Conservation (phyloP, 495 filamentous ascomycete species). For the Sordaria brevicollis region DNA sequence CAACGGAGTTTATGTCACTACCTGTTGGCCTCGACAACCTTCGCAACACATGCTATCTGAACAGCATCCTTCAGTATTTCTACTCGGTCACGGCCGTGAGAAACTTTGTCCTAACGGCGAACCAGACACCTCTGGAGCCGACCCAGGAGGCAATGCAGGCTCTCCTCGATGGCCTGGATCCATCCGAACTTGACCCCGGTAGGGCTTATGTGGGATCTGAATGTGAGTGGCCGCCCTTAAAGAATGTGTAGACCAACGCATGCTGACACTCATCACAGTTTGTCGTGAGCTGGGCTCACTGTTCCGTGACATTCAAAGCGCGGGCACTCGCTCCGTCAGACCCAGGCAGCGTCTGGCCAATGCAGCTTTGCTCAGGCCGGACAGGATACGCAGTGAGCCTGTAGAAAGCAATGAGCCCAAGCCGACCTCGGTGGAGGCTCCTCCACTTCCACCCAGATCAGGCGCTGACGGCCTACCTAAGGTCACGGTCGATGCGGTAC, state of each 20-base stretch:
- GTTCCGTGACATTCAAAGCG: slow-evolving; percentile 59
- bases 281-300: slow-evolving; percentile 59
- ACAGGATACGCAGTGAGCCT: slow-evolving; percentile 8
- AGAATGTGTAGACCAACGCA: neutral
- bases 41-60: slow-evolving; percentile 95
- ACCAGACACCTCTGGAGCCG: slow-evolving; percentile 51
- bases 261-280: slow-evolving; percentile 35
- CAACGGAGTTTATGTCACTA: slow-evolving; percentile 30
- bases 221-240: slow-evolving; percentile 44
- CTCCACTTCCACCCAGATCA: slow-evolving; percentile 19
- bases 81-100: slow-evolving; percentile 79
- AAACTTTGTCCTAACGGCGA: slow-evolving; percentile 65
- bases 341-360: slow-evolving; percentile 76
- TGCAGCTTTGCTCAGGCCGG: slow-evolving; percentile 43
- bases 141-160: slow-evolving; percentile 46
- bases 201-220: slow-evolving; percentile 32
- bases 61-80: slow-evolving; percentile 92
- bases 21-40: slow-evolving; percentile 86
- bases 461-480: slow-evolving; percentile 3
- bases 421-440: neutral
- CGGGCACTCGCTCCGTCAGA: slow-evolving; percentile 42
- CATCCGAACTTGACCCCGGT: slow-evolving; percentile 24
- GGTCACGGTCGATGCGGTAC: slow-evolving; percentile 9
- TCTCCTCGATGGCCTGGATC: slow-evolving; percentile 51
- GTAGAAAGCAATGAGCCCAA: neutral